Conservation (phyloP, 345 rosid genomes). For the Eucalyptus melliodora region DNA sequence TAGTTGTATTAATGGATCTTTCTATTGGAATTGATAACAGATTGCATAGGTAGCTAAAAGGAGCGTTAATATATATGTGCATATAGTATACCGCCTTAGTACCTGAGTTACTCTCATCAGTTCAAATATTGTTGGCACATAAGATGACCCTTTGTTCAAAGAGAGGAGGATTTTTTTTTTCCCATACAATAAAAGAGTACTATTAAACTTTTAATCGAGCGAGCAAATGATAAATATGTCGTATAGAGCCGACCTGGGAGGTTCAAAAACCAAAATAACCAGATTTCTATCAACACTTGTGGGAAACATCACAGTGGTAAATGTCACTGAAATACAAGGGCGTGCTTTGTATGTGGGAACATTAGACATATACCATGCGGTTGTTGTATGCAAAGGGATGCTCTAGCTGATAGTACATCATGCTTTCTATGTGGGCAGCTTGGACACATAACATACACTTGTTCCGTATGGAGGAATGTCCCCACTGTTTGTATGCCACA, state of each 20-base stretch:
- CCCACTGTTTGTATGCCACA: not conserved
- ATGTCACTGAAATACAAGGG: not conserved
- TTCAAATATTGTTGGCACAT: not conserved
- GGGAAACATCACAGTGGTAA: not conserved
- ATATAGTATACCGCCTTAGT: not conserved
- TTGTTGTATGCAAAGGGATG: not conserved
- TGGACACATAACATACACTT: not conserved
- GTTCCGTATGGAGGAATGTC: not conserved
- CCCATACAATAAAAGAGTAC: not conserved
- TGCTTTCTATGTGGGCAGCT: not conserved
- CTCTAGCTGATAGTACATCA: not conserved
- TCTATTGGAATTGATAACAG: not conserved
- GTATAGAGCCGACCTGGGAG: not conserved
- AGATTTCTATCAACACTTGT: too few species aligned
- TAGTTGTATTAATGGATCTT: not conserved
- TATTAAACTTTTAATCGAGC: not conserved
- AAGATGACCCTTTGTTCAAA: not conserved
- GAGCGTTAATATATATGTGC: not conserved
- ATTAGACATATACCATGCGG: not conserved
- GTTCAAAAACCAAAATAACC: not conserved
- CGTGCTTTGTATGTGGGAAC: not conserved
- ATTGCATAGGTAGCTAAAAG: not conserved
- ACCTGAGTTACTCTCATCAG: not conserved
- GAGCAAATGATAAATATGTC: not conserved
- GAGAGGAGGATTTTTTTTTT: not conserved